Evolutionary conservation across 2,329 filamentous ascomycete species (phyloP), one percentile per base, ranked within the genome.

Genomic region (Xylariaceae sp.): DNA sequence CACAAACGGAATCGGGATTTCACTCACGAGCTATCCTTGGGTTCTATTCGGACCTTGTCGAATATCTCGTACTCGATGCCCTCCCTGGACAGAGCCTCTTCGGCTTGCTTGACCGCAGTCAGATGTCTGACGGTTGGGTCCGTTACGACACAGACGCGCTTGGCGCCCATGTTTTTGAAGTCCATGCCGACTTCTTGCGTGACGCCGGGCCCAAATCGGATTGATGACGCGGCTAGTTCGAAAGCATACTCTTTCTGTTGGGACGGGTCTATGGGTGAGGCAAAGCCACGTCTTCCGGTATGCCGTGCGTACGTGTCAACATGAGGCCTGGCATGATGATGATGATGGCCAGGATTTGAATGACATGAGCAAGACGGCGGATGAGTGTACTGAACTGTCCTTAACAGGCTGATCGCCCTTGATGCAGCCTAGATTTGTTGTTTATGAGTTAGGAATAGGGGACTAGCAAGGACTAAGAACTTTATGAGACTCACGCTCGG

Each of bases 121-220:
- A 99, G 78, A 73, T 89, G 88, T 67, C 86, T 79, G 16, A 99
- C 91, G 21, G 86, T 96, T 50, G 78, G 75, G 71, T 99, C 95
- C 16, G 95, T 99, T 16, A 99, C 92, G 4, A 99, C 90, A 71
- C 91, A 90, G 55, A 99, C 93, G 44, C 87, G 87, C 78, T 91
- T 89, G 6, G 89, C 87, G 14, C 90, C 89, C 80, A 99, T 82
- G 71, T 99, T 98, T 75, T 87, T 89, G 65, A 98, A 88, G 75
- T 99, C 95, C 95, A 98, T 98, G 62, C 95, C 95, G 19, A 99
- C 92, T 75, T 99, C 95, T 74, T 91, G 91, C 20, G 95, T 99
- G 54, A 89, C 90, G 5, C 95, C 95, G 0, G 91, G 91, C 0
- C 95, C 95, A 67, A 98, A 99, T 12, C 95, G 87, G 69, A 99